Base-by-base conservation (phyloP, 2,329 filamentous ascomycete species). In the Colletotrichum sp. region DNA sequence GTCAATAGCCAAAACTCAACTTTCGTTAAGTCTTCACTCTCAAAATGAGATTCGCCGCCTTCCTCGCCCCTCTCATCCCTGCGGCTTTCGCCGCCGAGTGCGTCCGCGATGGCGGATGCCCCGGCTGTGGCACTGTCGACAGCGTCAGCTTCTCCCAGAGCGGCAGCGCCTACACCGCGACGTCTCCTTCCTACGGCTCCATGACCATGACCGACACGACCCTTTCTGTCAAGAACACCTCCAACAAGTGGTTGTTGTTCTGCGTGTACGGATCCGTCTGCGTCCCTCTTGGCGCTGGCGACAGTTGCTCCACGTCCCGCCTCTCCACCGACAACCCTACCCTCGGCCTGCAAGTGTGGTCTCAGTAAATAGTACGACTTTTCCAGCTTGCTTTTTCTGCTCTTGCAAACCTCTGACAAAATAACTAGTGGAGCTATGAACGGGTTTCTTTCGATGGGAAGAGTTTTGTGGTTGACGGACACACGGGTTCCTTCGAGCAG, bases 221-320 rank as follows among this genome's bases (percentile, higher is more conserved):
- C 9, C 28, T 72, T 9, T 52, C 70, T 5, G 70, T 72, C 55
- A 28, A 68, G 36, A 72, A 72, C 70, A 68, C 64, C 13, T 67
- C 70, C n/a, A 62, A 68, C 16, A 72, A 68, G 28, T 72, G 64
- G 70, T 36, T 68, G 2, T 16, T 71, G 52, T 60, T 68, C 70
- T 68, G 70, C 70, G 30, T 30, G 7, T 72, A 68, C 55, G 70
- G 55, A 22, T 60, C 62, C 16, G 18, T 60, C 16, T 72, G 70
- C 8, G 55, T 68, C 10, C 70, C 64, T 7, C 27, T 72, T 25
- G 55, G 28, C 27, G 70, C 64, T 27, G 70, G 70, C 27, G 64
- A 72, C 8, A 52, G 36, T 25, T 72, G 61, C 56, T 69, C 70
- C 22, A 34, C 70, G 10, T 25, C 55, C 65, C 70, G 70, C 27